phyloP scores from a whole-genome alignment of 169 alveolate species.

The Ichthyophthirius multifiliis region DNA sequence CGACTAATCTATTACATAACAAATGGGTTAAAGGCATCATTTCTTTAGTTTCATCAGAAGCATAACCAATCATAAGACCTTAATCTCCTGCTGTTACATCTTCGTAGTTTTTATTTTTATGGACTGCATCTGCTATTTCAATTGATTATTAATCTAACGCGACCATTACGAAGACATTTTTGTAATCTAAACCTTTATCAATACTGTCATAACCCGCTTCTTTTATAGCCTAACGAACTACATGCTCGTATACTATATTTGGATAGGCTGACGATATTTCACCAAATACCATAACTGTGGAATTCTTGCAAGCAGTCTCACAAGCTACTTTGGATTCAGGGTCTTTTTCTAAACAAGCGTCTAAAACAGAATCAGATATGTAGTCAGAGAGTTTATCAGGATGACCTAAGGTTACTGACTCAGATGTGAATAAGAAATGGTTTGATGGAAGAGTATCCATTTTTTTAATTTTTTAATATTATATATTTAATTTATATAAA shows the following conservation, averaged over 20 bases:
- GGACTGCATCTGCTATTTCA: slow-evolving; percentile 97
- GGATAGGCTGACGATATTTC: slow-evolving; percentile 94
- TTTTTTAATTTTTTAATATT: slow-evolving; percentile 6
- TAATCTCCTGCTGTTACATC: slow-evolving; percentile 98
- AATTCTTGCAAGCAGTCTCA: slow-evolving; percentile 95
- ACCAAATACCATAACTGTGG: slow-evolving; percentile 96
- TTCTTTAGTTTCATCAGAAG: slow-evolving; percentile 97
- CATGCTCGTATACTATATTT: slow-evolving; percentile 89
- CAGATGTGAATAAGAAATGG: slow-evolving; percentile 96
- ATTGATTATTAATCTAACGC: slow-evolving; percentile 93
- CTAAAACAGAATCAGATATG: slow-evolving; percentile 98
- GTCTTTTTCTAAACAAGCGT: slow-evolving; percentile 97
- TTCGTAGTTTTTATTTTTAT: slow-evolving; percentile 89
- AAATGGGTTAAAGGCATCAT: slow-evolving; percentile 98
- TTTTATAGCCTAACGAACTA: slow-evolving; percentile 93
- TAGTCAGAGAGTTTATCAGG: slow-evolving; percentile 99
- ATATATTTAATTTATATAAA: not conserved
- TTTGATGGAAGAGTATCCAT: slow-evolving; percentile 44
- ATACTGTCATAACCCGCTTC: slow-evolving; percentile 85
- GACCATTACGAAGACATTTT: slow-evolving; percentile 92
- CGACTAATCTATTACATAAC: slow-evolving; percentile 93
- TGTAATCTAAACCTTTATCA: slow-evolving; percentile 93
- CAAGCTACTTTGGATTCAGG: slow-evolving; percentile 93
- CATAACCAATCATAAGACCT: slow-evolving; percentile 99
- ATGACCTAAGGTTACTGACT: slow-evolving; percentile 99